phyloP scores from a whole-genome alignment of 1,139 yeast species.

The Candida tropicalis region DNA sequence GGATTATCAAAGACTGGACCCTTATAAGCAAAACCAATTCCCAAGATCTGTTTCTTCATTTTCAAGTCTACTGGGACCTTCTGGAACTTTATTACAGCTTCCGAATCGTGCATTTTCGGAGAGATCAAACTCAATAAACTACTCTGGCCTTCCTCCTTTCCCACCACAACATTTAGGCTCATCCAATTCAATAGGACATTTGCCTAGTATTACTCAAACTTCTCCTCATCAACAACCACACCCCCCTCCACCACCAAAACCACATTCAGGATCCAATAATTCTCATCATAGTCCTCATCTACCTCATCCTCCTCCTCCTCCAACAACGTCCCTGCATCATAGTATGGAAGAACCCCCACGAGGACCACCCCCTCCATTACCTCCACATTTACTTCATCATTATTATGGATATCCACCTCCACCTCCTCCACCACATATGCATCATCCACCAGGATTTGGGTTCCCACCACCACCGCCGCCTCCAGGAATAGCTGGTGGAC shows the following conservation, averaged over 20 bases:
- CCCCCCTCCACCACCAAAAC: conserved; percentile 12
- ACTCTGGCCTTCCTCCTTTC: neutral
- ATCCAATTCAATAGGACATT: neutral
- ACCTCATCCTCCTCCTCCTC: neutral
- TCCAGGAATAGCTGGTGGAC: conserved; percentile 5
- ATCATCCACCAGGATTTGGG: conserved; percentile 9
- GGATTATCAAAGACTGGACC: neutral
- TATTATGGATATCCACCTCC: conserved; percentile 16
- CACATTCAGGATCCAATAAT: too few relatives aligned
- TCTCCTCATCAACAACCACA: conserved; percentile 3
- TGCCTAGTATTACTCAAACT: neutral
- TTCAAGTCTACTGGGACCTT: conserved; percentile 1
- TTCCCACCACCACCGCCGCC: conserved; percentile 11
- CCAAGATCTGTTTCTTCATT: neutral
- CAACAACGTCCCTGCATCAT: neutral
- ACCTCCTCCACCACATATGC: conserved; percentile 13
- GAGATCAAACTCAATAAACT: neutral
- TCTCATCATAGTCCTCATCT: too few relatives aligned
- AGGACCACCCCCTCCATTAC: conserved; percentile 10
- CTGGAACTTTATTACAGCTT: neutral
- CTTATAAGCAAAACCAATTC: conserved; percentile 1
- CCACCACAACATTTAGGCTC: neutral
- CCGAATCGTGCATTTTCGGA: neutral
- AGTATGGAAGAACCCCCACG: conserved; percentile 5
- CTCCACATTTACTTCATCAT: conserved; percentile 12